Percentiles rank a stretch among this genome's conserved stretches.
Evolutionary conservation across 768 basidiomycete species (phyloP).

Genomic region (Pulveroboletus sp.): DNA sequence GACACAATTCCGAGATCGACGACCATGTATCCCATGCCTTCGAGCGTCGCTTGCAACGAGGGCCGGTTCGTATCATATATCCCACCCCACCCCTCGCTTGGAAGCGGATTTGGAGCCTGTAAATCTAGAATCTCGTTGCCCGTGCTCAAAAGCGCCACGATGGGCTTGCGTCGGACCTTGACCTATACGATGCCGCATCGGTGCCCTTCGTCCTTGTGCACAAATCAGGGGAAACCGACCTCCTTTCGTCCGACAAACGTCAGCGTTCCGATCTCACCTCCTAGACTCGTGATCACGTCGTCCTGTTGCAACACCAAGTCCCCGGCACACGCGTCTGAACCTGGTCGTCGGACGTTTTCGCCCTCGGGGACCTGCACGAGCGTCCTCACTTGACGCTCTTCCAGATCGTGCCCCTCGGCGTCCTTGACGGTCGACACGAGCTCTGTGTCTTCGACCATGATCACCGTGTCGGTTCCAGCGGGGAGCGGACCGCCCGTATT

Average conservation of each 20-base stretch:
- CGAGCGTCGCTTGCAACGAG: conserved; percentile 63
- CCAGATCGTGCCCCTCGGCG: conserved; percentile 40
- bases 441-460: conserved; percentile 93
- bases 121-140: conserved; percentile 79
- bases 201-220: too few species aligned
- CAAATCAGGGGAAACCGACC: conserved; percentile 37
- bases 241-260: conserved; percentile 71
- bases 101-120: conserved; percentile 36
- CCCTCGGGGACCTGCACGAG: conserved; percentile 55
- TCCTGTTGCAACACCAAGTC: conserved; percentile 64
- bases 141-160: conserved; percentile 79
- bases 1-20: conserved; percentile 77
- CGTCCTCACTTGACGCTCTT: conserved; percentile 70
- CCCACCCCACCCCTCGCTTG: conserved; percentile 54
- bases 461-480: conserved; percentile 66
- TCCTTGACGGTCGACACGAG: conserved; percentile 52
- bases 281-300: conserved; percentile 56
- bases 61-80: conserved; percentile 88
- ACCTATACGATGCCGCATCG: conserved; percentile 43
- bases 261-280: conserved; percentile 82
- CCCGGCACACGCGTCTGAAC: conserved; percentile 68
- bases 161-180: conserved; percentile 63
- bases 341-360: conserved; percentile 72
- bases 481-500: conserved; percentile 87
- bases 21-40: conserved; percentile 71